Base-by-base conservation (phyloP, 202 grass and related monocot genomes). In the Panicum virgatum region DNA sequence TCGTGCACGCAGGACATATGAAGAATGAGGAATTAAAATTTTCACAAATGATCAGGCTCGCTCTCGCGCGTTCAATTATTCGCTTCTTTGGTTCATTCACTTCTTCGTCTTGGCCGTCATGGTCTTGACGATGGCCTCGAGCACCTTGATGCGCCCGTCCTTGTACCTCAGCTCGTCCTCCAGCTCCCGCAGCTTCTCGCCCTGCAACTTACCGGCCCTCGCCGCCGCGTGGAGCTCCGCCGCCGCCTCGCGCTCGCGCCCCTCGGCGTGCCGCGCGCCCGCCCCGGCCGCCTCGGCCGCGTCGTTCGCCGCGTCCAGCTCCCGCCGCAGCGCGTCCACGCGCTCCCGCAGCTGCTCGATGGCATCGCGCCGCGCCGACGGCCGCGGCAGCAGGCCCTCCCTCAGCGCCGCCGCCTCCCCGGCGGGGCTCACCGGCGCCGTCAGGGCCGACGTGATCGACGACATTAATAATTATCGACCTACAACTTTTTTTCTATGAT, bases 71-170 rank as follows among this genome's bases (percentile, higher is more conserved):
- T n/a, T n/a, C n/a, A n/a, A n/a, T n/a, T n/a, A n/a, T n/a, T n/a
- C n/a, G n/a, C n/a, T n/a, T n/a, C n/a, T n/a, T n/a, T n/a, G n/a
- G n/a, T n/a, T n/a, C n/a, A n/a, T n/a, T 15, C 13, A 40, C 68
- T 22, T 38, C 10, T 39, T 83, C n/a, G n/a, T n/a, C 25, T 2
- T 62, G 59, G 2, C 0, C 3, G 7, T 44, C 3, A 89, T 20
- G 5, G 82, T 85, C n/a, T 16, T 10, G 57, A 77, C 2, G 77
- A 89, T 89, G 64, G 82, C 82, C 48, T 57, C 63, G 1, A 85
- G 82, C 4, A 82, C 20, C 65, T 42, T 85, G 58, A 85, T 39
- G 29, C 78, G 87, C 0, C 0, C 56, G 48, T 73, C 48, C 65
- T 32, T 77, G 27, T 13, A 38, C 87, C 11, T 8, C 6, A 72